Conservation (phyloP, 2,329 filamentous ascomycete species). For the Penicillium palitans region DNA sequence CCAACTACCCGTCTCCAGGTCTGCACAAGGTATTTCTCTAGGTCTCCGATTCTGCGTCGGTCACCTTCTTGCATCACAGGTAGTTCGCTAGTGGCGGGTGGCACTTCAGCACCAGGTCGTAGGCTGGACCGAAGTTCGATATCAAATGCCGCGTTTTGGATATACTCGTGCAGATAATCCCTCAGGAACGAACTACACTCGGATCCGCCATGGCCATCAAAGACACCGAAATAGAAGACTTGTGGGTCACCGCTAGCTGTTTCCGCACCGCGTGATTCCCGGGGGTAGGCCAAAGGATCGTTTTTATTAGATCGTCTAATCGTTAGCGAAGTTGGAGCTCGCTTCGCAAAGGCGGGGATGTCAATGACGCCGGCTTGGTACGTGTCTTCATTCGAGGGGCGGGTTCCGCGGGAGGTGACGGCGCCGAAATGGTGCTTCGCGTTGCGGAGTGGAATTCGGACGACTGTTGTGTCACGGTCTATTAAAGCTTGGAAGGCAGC, state of each 20-base stretch:
- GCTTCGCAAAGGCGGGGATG: conserved; percentile 86
- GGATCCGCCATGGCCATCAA: conserved; percentile 89
- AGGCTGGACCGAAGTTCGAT: conserved; percentile 80
- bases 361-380: conserved; percentile 93
- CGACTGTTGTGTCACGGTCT: conserved; percentile 82
- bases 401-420: conserved; percentile 73
- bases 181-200: conserved; percentile 86
- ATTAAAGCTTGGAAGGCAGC: conserved; percentile 61
- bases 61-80: conserved; percentile 56
- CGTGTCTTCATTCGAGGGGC: conserved; percentile 89
- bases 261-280: conserved; percentile 68
- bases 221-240: conserved; percentile 95
- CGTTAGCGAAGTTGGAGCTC: conserved; percentile 67
- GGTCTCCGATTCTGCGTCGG: conserved; percentile 61
- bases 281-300: conserved; percentile 32
- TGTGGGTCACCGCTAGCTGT: conserved; percentile 86
- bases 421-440: conserved; percentile 96
- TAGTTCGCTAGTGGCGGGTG: conserved; percentile 34
- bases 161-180: conserved; percentile 81
- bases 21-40: conserved; percentile 70
- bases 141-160: conserved; percentile 74
- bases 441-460: conserved; percentile 87
- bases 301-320: conserved; percentile 31
- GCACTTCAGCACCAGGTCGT: conserved; percentile 38
- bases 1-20: conserved; percentile 84